Evolutionary conservation across 371 early-diverging fungal genomes (phyloP).

Genomic region (Apophysomyces sp.): DNA sequence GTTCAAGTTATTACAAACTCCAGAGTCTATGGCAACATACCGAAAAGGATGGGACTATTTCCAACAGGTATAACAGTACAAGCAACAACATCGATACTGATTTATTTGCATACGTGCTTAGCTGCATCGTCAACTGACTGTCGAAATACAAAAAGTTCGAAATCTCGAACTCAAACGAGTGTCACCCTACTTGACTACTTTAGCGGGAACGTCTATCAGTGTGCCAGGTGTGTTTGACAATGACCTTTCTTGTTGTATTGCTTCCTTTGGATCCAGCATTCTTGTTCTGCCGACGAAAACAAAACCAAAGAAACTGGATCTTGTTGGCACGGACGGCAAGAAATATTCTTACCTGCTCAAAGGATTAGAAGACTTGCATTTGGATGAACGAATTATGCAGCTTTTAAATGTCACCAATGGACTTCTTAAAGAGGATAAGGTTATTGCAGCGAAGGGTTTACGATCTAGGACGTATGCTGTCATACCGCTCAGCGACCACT

Average conservation of each 20-base stretch:
- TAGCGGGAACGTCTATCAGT: constrained; percentile 54
- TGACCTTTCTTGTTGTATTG: constrained; percentile 40
- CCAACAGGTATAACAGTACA: constrained; percentile 46
- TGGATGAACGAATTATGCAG: constrained; percentile 93
- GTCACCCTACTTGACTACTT: constrained; percentile 60
- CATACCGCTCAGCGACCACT: constrained; percentile 88
- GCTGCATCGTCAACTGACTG: constrained; percentile 52
- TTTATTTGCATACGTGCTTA: constrained; percentile 6
- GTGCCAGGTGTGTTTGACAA: constrained; percentile 58
- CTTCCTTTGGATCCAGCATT: constrained; percentile 60
- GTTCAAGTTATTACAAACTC: constrained; percentile 45
- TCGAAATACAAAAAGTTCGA: constrained; percentile 60
- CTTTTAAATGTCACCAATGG: constrained; percentile 71
- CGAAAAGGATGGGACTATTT: constrained; percentile 61
- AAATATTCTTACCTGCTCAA: constrained; percentile 84
- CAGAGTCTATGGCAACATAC: constrained; percentile 48
- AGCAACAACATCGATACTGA: too few species aligned
- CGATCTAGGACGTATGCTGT: constrained; percentile 87
- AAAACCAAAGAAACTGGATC: constrained; percentile 84
- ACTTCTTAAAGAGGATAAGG: constrained; percentile 60
- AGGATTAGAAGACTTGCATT: constrained; percentile 88
- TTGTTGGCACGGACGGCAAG: constrained; percentile 76
- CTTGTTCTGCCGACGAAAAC: constrained; percentile 82
- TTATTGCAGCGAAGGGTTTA: constrained; percentile 48
- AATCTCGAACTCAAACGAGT: constrained; percentile 57